These are phyloP conservation scores for Pseudozyma thailandica DNA, from an alignment of 1,284 basidiomycete species.

Conservation along the genomic window DNA sequence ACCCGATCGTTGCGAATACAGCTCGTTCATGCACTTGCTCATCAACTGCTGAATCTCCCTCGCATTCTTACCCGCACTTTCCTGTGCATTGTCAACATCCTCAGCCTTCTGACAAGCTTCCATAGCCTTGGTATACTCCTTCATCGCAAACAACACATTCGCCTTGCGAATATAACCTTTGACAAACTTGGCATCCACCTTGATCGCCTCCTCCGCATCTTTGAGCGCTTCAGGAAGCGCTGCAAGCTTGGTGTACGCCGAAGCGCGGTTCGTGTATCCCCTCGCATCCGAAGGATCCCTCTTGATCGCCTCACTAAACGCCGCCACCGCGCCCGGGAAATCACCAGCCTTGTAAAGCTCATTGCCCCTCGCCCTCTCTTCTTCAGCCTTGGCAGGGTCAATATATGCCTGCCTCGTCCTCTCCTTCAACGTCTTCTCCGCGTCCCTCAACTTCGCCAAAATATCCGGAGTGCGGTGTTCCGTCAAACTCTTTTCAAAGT, in stretches of 20 bases:
- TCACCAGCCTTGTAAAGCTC: conserved; percentile 79
- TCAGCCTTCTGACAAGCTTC: conserved; percentile 60
- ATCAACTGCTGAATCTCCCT: conserved; percentile 57
- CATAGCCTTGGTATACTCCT: conserved; percentile 81
- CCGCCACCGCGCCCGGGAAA: conserved; percentile 84
- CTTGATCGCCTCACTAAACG: conserved; percentile 96
- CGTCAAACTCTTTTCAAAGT: conserved; percentile 76
- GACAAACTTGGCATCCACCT: conserved; percentile 78
- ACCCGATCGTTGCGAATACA: conserved; percentile 81
- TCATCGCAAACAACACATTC: conserved; percentile 87
- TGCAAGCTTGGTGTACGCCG: conserved; percentile 93
- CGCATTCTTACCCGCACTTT: conserved; percentile 49
- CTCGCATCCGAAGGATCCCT: conserved; percentile 88
- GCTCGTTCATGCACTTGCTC: conserved; percentile 74
- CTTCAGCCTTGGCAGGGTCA: conserved; percentile 84
- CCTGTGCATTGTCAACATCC: conserved; percentile 48
- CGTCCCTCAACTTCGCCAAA: conserved; percentile 80
- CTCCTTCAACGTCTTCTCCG: conserved; percentile 83
- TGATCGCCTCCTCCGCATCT: conserved; percentile 92
- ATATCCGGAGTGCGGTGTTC: conserved; percentile 97
- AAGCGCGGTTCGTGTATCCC: conserved; percentile 96
- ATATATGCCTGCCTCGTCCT: conserved; percentile 85
- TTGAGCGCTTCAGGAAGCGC: conserved; percentile 96
- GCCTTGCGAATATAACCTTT: conserved; percentile 97
- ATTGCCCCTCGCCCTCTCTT: conserved; percentile 92